These are phyloP conservation scores for Mycena olivaceomarginata DNA, from an alignment of 768 basidiomycete genomes.

Conservation along the genomic window DNA sequence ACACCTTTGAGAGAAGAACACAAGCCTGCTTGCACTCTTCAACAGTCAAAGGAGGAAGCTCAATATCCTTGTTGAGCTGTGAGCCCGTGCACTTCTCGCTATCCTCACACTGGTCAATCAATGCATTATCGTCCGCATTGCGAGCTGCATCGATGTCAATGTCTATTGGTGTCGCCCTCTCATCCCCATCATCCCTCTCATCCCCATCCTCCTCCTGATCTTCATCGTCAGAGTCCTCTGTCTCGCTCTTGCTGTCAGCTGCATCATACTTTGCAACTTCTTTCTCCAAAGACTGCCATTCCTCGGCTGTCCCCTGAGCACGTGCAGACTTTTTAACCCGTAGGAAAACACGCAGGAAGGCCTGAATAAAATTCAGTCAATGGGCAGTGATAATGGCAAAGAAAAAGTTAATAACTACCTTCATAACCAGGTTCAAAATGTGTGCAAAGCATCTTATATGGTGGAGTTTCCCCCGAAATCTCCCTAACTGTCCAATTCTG, in stretches of 20 bases:
- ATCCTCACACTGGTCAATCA: too few species aligned
- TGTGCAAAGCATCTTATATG: conserved; percentile 20
- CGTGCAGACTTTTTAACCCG: conserved; percentile 14
- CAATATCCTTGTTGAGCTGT: too few species aligned
- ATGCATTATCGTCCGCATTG: too few species aligned
- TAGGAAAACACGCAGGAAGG: conserved; percentile 14
- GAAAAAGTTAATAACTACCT: conserved; percentile 15
- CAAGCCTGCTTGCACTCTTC: too few species aligned
- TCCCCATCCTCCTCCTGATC: too few species aligned
- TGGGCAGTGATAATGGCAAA: neutral
- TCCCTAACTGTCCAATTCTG: conserved; percentile 14
- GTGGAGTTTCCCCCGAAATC: conserved; percentile 17
- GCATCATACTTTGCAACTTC: conserved; percentile 24
- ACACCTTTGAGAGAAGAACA: too few species aligned
- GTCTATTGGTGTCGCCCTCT: too few species aligned
- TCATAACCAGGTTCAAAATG: conserved; percentile 29
- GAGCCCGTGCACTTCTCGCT: too few species aligned
- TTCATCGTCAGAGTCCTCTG: conserved; percentile 9
- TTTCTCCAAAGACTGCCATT: conserved; percentile 23
- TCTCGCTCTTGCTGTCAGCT: conserved; percentile 15
- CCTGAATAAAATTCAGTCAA: conserved; percentile 7
- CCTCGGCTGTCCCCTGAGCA: conserved; percentile 4
- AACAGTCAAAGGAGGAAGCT: too few species aligned
- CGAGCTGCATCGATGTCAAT: too few species aligned
- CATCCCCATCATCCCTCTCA: too few species aligned